These are phyloP conservation scores for Jackrogersella minutella DNA, from an alignment of 495 filamentous ascomycete genomes.

Conservation along the genomic window DNA sequence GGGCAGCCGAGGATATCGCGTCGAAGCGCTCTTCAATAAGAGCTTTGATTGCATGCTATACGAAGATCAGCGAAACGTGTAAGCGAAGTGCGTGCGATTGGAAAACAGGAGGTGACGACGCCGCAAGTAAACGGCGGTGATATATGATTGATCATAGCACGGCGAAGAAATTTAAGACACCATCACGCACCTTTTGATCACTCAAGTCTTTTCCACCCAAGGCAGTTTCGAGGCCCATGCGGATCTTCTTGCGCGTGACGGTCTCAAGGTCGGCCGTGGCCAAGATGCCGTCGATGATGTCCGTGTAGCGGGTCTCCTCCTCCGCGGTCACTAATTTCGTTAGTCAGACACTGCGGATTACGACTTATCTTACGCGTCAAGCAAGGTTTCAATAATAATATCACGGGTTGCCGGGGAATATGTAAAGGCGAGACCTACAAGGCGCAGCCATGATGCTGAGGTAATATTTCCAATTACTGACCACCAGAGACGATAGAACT, in stretches of 20 bases:
- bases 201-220: slow-evolving; percentile 81
- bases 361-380: not conserved
- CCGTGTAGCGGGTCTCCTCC: slow-evolving; percentile 71
- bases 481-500: not conserved
- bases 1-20: slow-evolving; percentile 65
- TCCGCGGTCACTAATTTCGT: slow-evolving; percentile 68
- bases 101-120: not conserved
- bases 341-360: slow-evolving; percentile 5
- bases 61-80: slow-evolving; percentile 13
- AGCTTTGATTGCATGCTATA: slow-evolving; percentile 77
- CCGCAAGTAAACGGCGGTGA: not conserved
- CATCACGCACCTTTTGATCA: slow-evolving; percentile 75
- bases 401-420: no score
- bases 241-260: slow-evolving; percentile 91
- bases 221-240: slow-evolving; percentile 79
- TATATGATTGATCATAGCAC: not conserved
- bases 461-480: slow-evolving; percentile 4
- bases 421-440: slow-evolving; percentile 15
- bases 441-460: slow-evolving; percentile 26
- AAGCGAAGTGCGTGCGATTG: not conserved
- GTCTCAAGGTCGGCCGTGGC: slow-evolving; percentile 82
- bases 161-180: not conserved
- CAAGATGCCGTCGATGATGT: slow-evolving; percentile 92
- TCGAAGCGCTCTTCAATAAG: slow-evolving; percentile 94
- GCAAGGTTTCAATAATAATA: not conserved